phyloP scores from a whole-genome alignment of 345 rosid species.

The Populus nigra region DNA sequence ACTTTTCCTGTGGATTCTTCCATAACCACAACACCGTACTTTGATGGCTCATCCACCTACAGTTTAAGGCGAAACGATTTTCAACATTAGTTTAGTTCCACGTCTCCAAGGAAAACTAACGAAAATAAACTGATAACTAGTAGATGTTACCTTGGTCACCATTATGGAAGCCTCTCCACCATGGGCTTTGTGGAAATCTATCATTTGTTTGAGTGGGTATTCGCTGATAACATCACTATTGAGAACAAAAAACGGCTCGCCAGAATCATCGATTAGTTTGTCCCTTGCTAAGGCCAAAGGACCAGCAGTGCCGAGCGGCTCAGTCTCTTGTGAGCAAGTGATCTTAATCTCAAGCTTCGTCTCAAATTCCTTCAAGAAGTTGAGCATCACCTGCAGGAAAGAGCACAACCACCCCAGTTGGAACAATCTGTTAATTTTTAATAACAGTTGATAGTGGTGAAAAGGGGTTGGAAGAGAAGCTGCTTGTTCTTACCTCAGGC shows the following conservation, averaged over 20 bases:
- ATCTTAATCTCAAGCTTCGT: constrained; percentile 82
- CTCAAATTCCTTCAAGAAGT: constrained; percentile 89
- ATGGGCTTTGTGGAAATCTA: constrained; percentile 81
- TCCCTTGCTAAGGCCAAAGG: constrained; percentile 98
- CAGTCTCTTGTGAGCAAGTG: constrained; percentile 98
- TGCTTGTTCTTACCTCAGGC: constrained; percentile 64
- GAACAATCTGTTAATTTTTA: not conserved
- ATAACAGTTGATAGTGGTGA: not conserved
- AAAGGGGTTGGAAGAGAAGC: not conserved
- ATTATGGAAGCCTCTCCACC: constrained; percentile 99
- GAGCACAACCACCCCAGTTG: not conserved
- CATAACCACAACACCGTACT: constrained; percentile 96
- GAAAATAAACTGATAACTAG: not conserved
- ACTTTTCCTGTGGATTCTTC: constrained; percentile 81
- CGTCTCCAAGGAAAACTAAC: not conserved
- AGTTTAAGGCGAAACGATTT: not conserved
- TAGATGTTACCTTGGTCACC: constrained; percentile 83
- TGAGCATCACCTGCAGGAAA: constrained; percentile 70
- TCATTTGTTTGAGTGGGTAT: constrained; percentile 79
- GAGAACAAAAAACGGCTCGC: constrained; percentile 94
- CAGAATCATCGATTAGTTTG: constrained; percentile 70
- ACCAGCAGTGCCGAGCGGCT: constrained; percentile 98
- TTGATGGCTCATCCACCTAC: constrained; percentile 97
- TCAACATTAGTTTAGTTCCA: not conserved
- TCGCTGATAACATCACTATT: constrained; percentile 99